A percentile compares a stretch with the other conserved stretches of the same genome.
Evolutionary conservation across 83 land plant genomes (phyloP).

Genomic region (Picea abies): DNA sequence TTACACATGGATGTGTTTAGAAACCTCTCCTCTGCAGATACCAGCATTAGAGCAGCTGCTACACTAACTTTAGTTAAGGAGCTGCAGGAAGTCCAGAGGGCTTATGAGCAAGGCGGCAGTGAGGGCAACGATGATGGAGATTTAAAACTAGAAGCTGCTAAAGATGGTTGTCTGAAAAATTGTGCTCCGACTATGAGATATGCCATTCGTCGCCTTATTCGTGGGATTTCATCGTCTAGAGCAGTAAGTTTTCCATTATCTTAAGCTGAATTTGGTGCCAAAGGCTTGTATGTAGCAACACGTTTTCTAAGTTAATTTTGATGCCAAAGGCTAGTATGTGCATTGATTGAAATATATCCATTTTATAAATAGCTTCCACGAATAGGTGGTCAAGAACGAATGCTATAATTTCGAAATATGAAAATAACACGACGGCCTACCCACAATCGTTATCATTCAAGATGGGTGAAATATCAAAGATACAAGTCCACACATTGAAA

Average conservation of each 20-base stretch:
- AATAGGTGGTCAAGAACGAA: too few relatives aligned
- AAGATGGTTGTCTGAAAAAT: constrained; percentile 58
- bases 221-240: constrained; percentile 90
- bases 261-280: constrained; percentile 55
- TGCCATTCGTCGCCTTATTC: constrained; percentile 89
- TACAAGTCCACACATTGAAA: too few relatives aligned
- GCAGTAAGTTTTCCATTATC: constrained; percentile 55
- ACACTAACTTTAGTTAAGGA: constrained; percentile 59
- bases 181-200: constrained; percentile 85
- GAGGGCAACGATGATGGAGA: constrained; percentile 25
- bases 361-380: too few relatives aligned
- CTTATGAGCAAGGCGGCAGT: constrained; percentile 36
- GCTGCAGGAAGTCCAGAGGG: constrained; percentile 56
- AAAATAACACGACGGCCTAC: too few relatives aligned
- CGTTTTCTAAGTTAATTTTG: constrained; percentile 22
- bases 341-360: too few relatives aligned
- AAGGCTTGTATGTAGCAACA: constrained; percentile 87
- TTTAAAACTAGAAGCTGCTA: constrained; percentile 44
- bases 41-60: constrained; percentile 61
- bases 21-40: constrained; percentile 60
- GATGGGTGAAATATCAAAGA: too few relatives aligned
- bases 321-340: constrained; percentile 82
- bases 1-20: constrained; percentile 63
- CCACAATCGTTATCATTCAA: too few relatives aligned
- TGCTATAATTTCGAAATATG: too few relatives aligned